Evolutionary conservation across 768 basidiomycete genomes (phyloP), one percentile per base, ranked within the genome.

Genomic region (Rhodosporidiobolus sp.): DNA sequence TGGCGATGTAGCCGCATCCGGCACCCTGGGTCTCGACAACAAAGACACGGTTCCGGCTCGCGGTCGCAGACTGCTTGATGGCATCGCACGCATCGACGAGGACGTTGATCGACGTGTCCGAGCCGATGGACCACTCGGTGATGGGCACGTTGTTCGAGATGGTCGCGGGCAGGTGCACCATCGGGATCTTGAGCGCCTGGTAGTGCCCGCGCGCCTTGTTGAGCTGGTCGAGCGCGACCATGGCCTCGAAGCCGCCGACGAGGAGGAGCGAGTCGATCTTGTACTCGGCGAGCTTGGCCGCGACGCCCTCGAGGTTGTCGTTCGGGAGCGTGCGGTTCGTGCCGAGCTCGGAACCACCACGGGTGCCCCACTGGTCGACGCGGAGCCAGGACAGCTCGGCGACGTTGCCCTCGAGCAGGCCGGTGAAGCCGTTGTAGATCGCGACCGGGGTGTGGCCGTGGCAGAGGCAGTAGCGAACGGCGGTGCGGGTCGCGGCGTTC

Each of bases 1-100:
- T 89, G 6, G 94, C 94, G 67, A 99, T 87, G 80, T 94, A 99
- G 16, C 96, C 96, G 80, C 92, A 96, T 79, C 90, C 89, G 16
- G 95, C 96, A 60, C 96, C 96, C 81, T 98, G 96, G 0, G 94
- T 97, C 82, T 99, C 95, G 26, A 99, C 92, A 2, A 98, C 90
- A 80, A 99, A 99, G 70, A 97, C 96, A 54, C 96, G 85, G 81
- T 98, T 94, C 73, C 96, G 82, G 79, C 93, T 96, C 9, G 96
- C 95, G 66, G 91, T 91, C 17, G 96, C 96, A 79, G 92, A 94
- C 85, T 99, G 96, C 83, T 94, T 96, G 83, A 99, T 97, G 53
- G 94, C 89, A 82, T 99, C 96, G 80, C 95, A 98, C 11, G 96
- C 96, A 72, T 94, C 92, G 64, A 98, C 94, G 43, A 99, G 85